Evolutionary conservation across 2,329 filamentous ascomycete species (phyloP).

Genomic region (Xylaria sp.): DNA sequence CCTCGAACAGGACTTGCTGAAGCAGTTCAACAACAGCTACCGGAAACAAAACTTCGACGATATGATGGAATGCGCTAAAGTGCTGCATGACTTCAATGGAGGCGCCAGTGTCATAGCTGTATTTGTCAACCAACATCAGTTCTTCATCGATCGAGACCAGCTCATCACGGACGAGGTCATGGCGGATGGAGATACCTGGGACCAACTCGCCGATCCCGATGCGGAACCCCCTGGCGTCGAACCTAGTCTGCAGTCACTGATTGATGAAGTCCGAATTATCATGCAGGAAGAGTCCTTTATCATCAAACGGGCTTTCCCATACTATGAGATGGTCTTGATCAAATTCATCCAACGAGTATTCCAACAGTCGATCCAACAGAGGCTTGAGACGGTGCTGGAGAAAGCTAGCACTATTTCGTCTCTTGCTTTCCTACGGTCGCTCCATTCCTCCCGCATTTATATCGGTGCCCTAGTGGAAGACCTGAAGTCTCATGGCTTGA

Average conservation of each 20-base stretch:
- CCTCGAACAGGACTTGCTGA: conserved; percentile 87
- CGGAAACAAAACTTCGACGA: conserved; percentile 91
- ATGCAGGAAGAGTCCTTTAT: conserved; percentile 97
- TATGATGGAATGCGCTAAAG: conserved; percentile 95
- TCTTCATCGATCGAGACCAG: conserved; percentile 96
- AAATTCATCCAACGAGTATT: conserved; percentile 95
- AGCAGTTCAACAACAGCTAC: conserved; percentile 97
- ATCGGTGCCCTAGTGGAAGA: conserved; percentile 86
- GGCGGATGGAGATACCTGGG: conserved; percentile 74
- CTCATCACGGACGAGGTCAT: conserved; percentile 81
- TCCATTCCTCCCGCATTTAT: conserved; percentile 87
- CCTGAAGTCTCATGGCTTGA: conserved; percentile 86
- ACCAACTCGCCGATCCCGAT: conserved; percentile 89
- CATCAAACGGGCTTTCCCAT: conserved; percentile 93
- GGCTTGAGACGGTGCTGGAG: conserved; percentile 89
- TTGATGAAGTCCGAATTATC: conserved; percentile 91
- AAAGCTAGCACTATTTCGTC: conserved; percentile 91
- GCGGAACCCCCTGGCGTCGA: conserved; percentile 87
- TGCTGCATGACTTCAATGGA: conserved; percentile 91
- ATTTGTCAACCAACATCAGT: conserved; percentile 98
- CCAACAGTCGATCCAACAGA: conserved; percentile 95
- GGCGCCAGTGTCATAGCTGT: conserved; percentile 90
- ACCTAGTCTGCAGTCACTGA: conserved; percentile 80
- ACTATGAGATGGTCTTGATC: conserved; percentile 86
- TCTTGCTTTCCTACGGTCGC: conserved; percentile 79